Conservation (phyloP, 768 basidiomycete species). For the Grammothele lineata region DNA sequence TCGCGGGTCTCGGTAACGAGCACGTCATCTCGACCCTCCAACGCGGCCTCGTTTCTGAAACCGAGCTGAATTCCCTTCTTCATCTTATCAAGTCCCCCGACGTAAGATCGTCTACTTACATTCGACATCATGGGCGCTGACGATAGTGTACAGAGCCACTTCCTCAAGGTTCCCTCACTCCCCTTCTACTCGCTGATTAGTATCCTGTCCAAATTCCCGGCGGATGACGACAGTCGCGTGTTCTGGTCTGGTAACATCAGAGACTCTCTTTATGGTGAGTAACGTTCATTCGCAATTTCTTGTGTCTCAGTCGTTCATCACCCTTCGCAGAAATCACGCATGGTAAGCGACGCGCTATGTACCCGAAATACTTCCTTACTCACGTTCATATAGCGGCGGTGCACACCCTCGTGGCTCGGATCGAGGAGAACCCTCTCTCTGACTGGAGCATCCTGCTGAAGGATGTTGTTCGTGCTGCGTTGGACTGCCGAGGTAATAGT, state of each 20-base stretch:
- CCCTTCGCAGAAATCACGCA: constrained; percentile 32
- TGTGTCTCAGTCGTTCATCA: background rate
- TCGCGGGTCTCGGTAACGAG: constrained; percentile 58
- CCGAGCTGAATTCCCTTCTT: constrained; percentile 60
- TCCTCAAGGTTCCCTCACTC: constrained; percentile 78
- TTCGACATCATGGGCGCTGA: background rate
- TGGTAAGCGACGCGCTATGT: constrained; percentile 18
- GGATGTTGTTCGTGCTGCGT: constrained; percentile 39
- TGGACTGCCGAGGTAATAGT: constrained; percentile 54
- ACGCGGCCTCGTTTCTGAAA: constrained; percentile 60
- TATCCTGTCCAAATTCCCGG: constrained; percentile 73
- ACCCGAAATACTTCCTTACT: background rate
- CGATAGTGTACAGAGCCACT: constrained; percentile 56
- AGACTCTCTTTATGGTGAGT: constrained; percentile 66
- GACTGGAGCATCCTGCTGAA: constrained; percentile 41
- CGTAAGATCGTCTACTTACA: constrained; percentile 39
- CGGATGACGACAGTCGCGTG: constrained; percentile 68
- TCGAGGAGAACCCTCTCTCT: constrained; percentile 30
- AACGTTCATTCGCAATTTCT: background rate
- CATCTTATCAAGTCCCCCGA: constrained; percentile 75
- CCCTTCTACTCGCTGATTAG: constrained; percentile 79
- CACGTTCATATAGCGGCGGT: constrained; percentile 38
- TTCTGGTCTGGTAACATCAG: constrained; percentile 64
- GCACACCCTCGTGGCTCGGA: constrained; percentile 52
- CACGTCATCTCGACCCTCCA: constrained; percentile 57